Evolutionary conservation across 2,329 filamentous ascomycete species (phyloP).

Genomic region (Orbilia javanica): DNA sequence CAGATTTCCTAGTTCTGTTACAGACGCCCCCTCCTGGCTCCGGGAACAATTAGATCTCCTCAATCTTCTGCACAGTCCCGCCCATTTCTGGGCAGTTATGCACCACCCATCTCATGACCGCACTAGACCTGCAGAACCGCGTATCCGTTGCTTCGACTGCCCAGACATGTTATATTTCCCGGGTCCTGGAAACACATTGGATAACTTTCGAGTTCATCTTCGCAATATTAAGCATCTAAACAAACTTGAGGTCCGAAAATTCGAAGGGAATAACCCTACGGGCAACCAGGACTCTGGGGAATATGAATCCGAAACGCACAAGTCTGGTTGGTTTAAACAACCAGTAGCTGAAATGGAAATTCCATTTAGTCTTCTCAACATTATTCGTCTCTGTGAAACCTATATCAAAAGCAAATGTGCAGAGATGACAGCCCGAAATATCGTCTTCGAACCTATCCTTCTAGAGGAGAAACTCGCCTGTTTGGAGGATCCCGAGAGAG

Average conservation of each 20-base stretch:
- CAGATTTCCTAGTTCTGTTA: slow-evolving; percentile 4
- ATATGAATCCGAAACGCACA: not conserved
- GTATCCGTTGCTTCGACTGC: slow-evolving; percentile 52
- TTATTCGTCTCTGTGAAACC: slow-evolving; percentile 46
- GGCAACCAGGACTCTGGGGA: too few species aligned
- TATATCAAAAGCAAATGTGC: slow-evolving; percentile 43
- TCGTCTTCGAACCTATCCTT: slow-evolving; percentile 54
- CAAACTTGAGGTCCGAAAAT: slow-evolving; percentile 25
- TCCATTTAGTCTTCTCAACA: slow-evolving; percentile 21
- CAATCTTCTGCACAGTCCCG: slow-evolving; percentile 12
- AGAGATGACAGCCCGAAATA: slow-evolving; percentile 50
- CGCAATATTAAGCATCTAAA: slow-evolving; percentile 37
- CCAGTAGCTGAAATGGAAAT: not conserved
- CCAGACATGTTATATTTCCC: slow-evolving; percentile 55
- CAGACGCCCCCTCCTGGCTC: slow-evolving; percentile 17
- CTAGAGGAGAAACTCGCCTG: slow-evolving; percentile 48
- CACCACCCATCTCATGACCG: slow-evolving; percentile 44
- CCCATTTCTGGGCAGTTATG: slow-evolving; percentile 48
- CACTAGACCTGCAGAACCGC: slow-evolving; percentile 30
- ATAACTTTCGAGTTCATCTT: slow-evolving; percentile 44
- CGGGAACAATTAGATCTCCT: not conserved
- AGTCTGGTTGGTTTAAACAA: not conserved
- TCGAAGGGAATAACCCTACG: not conserved
- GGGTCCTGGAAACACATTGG: slow-evolving; percentile 26
- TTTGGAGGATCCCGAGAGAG: slow-evolving; percentile 50